Evolutionary conservation across 2,329 filamentous ascomycete species (phyloP).

Genomic region (Teratosphaeria nubilosa): DNA sequence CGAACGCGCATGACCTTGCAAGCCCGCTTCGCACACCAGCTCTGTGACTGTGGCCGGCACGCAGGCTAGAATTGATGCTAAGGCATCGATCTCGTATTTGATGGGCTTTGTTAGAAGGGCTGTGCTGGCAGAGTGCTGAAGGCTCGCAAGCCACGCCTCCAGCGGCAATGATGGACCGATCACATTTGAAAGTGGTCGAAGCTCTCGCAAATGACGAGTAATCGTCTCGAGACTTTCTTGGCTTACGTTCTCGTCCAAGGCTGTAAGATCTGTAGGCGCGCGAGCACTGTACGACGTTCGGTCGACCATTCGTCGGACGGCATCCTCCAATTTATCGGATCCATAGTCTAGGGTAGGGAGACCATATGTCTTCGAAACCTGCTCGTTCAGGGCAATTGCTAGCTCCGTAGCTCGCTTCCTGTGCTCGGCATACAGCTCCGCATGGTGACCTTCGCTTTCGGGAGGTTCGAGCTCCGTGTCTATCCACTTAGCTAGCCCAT

Average conservation of each 20-base stretch:
- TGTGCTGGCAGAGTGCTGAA: not conserved
- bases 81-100: constrained; percentile 6
- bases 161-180: not conserved
- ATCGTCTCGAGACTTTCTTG: not conserved
- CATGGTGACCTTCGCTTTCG: not conserved
- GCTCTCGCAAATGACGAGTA: not conserved
- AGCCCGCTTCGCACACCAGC: constrained; percentile 4
- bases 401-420: not conserved
- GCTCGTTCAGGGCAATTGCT: not conserved
- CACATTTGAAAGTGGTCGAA: not conserved
- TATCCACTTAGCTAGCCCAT: not conserved
- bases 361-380: not conserved
- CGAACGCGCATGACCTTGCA: not conserved
- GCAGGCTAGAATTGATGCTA: constrained; percentile 7
- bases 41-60: constrained; percentile 6
- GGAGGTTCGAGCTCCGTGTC: not conserved
- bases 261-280: not conserved
- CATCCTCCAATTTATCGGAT: not conserved
- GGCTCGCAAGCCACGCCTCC: not conserved
- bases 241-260: not conserved
- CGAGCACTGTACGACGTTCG: not conserved
- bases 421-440: not conserved
- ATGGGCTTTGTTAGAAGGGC: not conserved
- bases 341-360: not conserved
- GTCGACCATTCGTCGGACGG: not conserved